Evolutionary conservation across 129 eudicot species (phyloP).

Genomic region (Pittosporum tobira): DNA sequence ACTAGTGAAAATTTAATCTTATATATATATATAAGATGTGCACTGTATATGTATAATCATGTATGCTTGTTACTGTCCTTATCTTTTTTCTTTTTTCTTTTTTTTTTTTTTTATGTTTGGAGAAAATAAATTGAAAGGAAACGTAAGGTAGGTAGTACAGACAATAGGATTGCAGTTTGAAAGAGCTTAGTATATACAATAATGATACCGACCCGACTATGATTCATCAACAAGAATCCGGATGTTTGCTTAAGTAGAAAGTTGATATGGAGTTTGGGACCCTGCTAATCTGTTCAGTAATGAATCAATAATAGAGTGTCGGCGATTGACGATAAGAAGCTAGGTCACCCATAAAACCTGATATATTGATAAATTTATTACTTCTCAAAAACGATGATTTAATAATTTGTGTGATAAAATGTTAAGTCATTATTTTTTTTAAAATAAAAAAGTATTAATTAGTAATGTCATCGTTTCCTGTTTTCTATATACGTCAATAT

Average conservation of each 20-base stretch:
- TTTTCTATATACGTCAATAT: too few species aligned
- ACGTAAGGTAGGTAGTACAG: conserved; percentile 19
- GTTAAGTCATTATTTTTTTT: neutral
- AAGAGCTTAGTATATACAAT: conserved; percentile 9
- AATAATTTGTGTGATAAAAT: too few species aligned
- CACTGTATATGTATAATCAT: neutral
- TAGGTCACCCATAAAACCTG: conserved; percentile 34
- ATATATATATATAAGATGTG: too few species aligned
- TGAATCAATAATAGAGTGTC: conserved; percentile 34
- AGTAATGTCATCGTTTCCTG: too few species aligned
- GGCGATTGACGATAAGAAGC: conserved; percentile 36
- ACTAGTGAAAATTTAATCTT: too few species aligned
- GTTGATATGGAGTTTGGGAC: conserved; percentile 28
- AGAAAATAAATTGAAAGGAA: conserved; percentile 1
- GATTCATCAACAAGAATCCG: conserved; percentile 38
- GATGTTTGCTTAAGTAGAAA: conserved; percentile 46
- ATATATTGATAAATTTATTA: neutral
- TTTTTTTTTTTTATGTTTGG: neutral
- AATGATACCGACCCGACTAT: conserved; percentile 26
- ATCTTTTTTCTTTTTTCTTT: too few species aligned
- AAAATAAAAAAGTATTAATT: too few species aligned
- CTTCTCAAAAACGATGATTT: too few species aligned
- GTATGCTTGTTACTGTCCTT: neutral
- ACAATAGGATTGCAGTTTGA: conserved; percentile 8
- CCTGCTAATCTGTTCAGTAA: conserved; percentile 3